A percentile compares a stretch with the other conserved stretches of the same genome.
These are phyloP conservation scores for Mortierella alpina DNA, from an alignment of 192 early-diverging fungal species.

Conservation along the genomic window DNA sequence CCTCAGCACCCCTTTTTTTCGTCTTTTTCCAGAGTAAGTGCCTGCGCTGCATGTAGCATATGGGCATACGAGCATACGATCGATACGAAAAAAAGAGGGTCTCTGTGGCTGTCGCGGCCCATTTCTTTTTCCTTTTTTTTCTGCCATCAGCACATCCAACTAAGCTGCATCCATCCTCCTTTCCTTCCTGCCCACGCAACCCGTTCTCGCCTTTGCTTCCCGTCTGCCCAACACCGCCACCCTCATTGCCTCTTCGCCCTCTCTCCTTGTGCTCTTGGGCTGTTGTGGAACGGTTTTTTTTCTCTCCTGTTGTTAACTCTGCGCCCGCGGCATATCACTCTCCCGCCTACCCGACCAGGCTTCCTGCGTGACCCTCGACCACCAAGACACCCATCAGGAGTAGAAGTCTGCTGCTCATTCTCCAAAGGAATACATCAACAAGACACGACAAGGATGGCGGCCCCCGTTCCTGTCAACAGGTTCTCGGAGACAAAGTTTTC, in stretches of 20 bases:
- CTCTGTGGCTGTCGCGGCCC: no score
- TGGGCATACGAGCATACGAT: no score
- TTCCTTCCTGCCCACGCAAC: background rate
- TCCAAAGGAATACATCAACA: background rate
- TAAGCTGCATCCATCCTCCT: background rate
- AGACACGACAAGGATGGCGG: background rate
- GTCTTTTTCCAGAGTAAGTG: no score
- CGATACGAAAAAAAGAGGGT: no score
- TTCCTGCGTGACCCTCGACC: background rate
- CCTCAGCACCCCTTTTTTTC: no score
- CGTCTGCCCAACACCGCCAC: background rate
- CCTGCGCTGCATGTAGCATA: no score
- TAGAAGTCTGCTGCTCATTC: no score
- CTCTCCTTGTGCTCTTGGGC: no score
- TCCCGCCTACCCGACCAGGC: background rate
- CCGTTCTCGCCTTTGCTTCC: background rate
- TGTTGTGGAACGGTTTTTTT: background rate
- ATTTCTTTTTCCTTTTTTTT: background rate
- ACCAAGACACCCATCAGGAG: background rate
- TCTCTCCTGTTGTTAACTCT: background rate
- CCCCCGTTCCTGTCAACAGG: slow-evolving; percentile 14
- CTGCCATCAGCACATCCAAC: background rate
- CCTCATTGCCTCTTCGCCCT: background rate
- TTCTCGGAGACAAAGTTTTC: slow-evolving; percentile 55
- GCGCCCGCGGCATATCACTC: no score